A percentile compares a stretch with the other conserved stretches of the same genome.
phyloP scores from a whole-genome alignment of 371 early-diverging fungal species.

The Zopfochytrium polystomum region DNA sequence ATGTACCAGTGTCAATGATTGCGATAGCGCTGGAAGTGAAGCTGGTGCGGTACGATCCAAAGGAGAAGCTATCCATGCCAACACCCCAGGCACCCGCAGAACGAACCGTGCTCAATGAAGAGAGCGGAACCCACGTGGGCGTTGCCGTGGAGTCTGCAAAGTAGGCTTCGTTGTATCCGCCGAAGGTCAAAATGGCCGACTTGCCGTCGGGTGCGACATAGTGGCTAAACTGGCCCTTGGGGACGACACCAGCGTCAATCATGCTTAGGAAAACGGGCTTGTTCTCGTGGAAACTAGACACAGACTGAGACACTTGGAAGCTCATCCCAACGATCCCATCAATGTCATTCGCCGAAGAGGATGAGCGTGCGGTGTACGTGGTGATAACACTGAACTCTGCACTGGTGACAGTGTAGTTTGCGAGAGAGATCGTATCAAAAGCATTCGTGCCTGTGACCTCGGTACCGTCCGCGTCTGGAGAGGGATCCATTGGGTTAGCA shows the following conservation, averaged over 20 bases:
- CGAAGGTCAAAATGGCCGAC: slow-evolving; percentile 10
- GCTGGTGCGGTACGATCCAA: background rate
- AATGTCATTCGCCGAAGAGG: slow-evolving; percentile 6
- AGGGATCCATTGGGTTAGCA: background rate
- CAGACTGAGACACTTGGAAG: background rate
- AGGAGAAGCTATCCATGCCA: background rate
- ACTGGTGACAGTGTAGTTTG: slow-evolving; percentile 6
- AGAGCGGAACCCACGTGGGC: slow-evolving; percentile 11
- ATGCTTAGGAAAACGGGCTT: background rate
- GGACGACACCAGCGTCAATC: slow-evolving; percentile 10
- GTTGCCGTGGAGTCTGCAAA: background rate
- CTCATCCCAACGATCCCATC: slow-evolving; percentile 32
- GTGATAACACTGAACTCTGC: slow-evolving; percentile 8
- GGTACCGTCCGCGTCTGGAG: slow-evolving; percentile 20
- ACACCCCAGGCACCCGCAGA: slow-evolving; percentile 1
- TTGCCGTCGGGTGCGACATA: slow-evolving; percentile 14
- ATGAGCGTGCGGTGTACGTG: slow-evolving; percentile 14
- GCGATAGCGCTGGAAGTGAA: background rate
- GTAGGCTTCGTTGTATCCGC: slow-evolving; percentile 9
- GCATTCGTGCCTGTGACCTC: slow-evolving; percentile 15
- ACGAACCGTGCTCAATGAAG: background rate
- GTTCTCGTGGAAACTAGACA: background rate
- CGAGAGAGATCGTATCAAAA: too few species aligned
- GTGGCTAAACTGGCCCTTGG: slow-evolving; percentile 15
- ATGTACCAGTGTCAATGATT: slow-evolving; percentile 2